phyloP scores from a whole-genome alignment of 2,329 filamentous ascomycete genomes.

The Nannizziopsis barbatae region DNA sequence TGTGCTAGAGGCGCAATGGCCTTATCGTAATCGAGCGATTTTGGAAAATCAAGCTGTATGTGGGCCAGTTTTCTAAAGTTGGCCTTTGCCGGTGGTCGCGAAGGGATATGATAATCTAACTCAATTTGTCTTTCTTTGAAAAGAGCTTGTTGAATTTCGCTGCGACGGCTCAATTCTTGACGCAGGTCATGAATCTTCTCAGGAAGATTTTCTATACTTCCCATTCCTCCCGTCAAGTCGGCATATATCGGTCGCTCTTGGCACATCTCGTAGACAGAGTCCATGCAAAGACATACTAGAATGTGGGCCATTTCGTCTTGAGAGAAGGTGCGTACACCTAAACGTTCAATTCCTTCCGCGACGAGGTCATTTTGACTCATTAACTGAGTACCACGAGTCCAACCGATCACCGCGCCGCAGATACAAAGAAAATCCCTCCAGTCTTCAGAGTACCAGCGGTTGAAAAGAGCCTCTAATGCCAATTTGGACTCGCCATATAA shows the following conservation, averaged over 20 bases:
- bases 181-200: constrained; percentile 11
- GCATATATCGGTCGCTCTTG: constrained; percentile 22
- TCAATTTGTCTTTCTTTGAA: constrained; percentile 17
- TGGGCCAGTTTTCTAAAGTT: too few relatives aligned
- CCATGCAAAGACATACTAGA: constrained; percentile 6
- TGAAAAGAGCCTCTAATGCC: constrained; percentile 28
- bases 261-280: constrained; percentile 28
- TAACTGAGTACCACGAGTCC: constrained; percentile 37
- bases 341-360: constrained; percentile 29
- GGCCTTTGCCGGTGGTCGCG: constrained; percentile 12
- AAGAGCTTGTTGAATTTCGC: constrained; percentile 19
- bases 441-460: constrained; percentile 27
- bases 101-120: background rate
- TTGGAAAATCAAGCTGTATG: constrained; percentile 16
- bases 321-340: constrained; percentile 33
- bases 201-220: background rate
- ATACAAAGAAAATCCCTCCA: constrained; percentile 33
- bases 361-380: constrained; percentile 36
- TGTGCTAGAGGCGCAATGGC: constrained; percentile 18
- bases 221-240: constrained; percentile 16
- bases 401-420: constrained; percentile 36
- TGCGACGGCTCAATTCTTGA: constrained; percentile 15
- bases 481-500: constrained; percentile 39
- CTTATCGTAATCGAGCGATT: constrained; percentile 20
- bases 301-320: constrained; percentile 32